Percentiles rank a stretch among this genome's conserved stretches.
Evolutionary conservation across 768 basidiomycete species (phyloP).

Genomic region (Serpula lacrymans): DNA sequence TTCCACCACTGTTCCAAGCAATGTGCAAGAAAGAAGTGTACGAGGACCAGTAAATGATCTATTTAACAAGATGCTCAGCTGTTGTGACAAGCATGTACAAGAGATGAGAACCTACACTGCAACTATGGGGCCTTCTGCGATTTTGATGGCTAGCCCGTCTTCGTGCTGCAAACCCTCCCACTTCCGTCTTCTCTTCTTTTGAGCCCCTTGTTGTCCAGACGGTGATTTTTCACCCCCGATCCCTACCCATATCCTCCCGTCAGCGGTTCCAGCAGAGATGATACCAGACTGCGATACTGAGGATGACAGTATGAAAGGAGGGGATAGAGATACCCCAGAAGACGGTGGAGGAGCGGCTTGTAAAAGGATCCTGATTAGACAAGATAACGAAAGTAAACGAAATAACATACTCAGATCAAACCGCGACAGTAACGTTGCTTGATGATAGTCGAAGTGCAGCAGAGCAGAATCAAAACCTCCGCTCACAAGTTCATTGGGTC

Average conservation of each 20-base stretch:
- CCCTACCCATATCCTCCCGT: slow-evolving; percentile 70
- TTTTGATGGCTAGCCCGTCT: slow-evolving; percentile 42
- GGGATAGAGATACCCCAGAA: slow-evolving; percentile 58
- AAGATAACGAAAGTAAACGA: not conserved
- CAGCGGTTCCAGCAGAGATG: slow-evolving; percentile 70
- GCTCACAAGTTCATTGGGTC: slow-evolving; percentile 70
- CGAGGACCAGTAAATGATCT: slow-evolving; percentile 51
- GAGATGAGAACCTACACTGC: slow-evolving; percentile 46
- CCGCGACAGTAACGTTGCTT: slow-evolving; percentile 54
- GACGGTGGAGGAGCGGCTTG: slow-evolving; percentile 38
- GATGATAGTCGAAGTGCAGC: slow-evolving; percentile 63
- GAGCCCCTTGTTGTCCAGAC: slow-evolving; percentile 14
- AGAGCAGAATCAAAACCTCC: slow-evolving; percentile 73
- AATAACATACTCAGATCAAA: slow-evolving; percentile 52
- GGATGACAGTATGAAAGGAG: slow-evolving; percentile 69
- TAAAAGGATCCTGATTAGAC: slow-evolving; percentile 5
- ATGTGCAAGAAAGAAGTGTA: slow-evolving; percentile 52
- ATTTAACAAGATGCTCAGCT: not conserved
- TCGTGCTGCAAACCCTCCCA: slow-evolving; percentile 68
- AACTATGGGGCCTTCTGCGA: slow-evolving; percentile 74
- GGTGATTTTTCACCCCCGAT: slow-evolving; percentile 57
- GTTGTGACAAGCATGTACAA: not conserved
- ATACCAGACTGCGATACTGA: slow-evolving; percentile 57
- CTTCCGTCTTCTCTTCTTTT: slow-evolving; percentile 57
- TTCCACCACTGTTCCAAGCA: slow-evolving; percentile 55